Conservation (phyloP, 148 eudicot genomes). For the Nyssa sinensis region DNA sequence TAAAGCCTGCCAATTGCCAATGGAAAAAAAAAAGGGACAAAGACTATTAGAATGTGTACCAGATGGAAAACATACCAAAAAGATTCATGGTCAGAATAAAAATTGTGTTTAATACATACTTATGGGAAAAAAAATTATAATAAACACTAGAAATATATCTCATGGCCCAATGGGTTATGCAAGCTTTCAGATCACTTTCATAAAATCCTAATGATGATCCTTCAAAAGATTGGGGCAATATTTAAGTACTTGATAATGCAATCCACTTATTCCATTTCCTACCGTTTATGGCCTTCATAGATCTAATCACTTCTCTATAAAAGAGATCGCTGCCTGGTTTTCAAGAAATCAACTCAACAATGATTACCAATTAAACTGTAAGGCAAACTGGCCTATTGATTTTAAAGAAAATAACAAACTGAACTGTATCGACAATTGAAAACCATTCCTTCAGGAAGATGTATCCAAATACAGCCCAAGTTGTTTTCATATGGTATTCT, state of each 20-base stretch:
- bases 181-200: constrained; percentile 7
- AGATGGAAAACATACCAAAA: not conserved
- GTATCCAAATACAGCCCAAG: not conserved
- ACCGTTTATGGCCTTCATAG: not conserved
- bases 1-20: constrained; percentile 62
- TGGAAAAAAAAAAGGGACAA: not conserved
- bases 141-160: not conserved
- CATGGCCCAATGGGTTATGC: not conserved
- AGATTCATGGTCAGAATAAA: not conserved
- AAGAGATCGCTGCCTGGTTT: not conserved
- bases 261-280: too few species aligned
- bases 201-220: not conserved
- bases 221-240: not conserved
- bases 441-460: not conserved
- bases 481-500: not conserved
- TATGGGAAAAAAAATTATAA: not conserved
- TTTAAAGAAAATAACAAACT: not conserved
- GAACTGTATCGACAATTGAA: not conserved
- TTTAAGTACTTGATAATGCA: too few species aligned
- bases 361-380: not conserved
- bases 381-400: not conserved
- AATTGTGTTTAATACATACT: not conserved
- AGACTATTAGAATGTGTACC: not conserved
- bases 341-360: not conserved
- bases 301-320: not conserved